These are phyloP conservation scores for Teratosphaeria nubilosa DNA, from an alignment of 2,329 filamentous ascomycete genomes.

Conservation along the genomic window DNA sequence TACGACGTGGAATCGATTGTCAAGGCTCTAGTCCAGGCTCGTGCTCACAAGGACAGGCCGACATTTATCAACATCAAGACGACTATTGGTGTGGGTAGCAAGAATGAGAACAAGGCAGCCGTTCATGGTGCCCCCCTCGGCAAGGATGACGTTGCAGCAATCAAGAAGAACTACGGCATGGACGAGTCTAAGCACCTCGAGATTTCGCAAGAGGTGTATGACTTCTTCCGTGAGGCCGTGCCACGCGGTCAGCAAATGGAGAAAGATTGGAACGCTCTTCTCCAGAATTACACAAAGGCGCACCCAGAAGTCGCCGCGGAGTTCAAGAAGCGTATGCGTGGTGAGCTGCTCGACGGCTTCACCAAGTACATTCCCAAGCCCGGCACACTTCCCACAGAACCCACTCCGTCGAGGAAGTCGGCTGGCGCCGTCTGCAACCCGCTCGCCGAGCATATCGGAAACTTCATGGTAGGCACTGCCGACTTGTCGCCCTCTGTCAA, in stretches of 20 bases:
- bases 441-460: constrained; percentile 21
- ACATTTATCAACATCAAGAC: constrained; percentile 49
- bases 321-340: constrained; percentile 39
- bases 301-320: constrained; percentile 43
- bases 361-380: constrained; percentile 39
- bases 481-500: constrained; percentile 30
- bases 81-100: constrained; percentile 45
- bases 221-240: constrained; percentile 44
- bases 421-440: constrained; percentile 35
- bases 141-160: constrained; percentile 42
- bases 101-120: constrained; percentile 40
- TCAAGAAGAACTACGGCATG: constrained; percentile 44
- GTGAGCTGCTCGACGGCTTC: constrained; percentile 41
- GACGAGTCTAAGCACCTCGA: constrained; percentile 33
- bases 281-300: constrained; percentile 34
- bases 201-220: constrained; percentile 35
- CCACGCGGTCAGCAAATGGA: constrained; percentile 38
- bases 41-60: constrained; percentile 33
- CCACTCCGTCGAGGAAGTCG: constrained; percentile 43
- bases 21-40: constrained; percentile 32
- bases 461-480: constrained; percentile 29
- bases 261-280: constrained; percentile 38
- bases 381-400: constrained; percentile 35
- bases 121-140: constrained; percentile 52
- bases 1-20: constrained; percentile 43